Base-by-base conservation (phyloP, 2,329 filamentous ascomycete genomes). In the Epichloe festucae region DNA sequence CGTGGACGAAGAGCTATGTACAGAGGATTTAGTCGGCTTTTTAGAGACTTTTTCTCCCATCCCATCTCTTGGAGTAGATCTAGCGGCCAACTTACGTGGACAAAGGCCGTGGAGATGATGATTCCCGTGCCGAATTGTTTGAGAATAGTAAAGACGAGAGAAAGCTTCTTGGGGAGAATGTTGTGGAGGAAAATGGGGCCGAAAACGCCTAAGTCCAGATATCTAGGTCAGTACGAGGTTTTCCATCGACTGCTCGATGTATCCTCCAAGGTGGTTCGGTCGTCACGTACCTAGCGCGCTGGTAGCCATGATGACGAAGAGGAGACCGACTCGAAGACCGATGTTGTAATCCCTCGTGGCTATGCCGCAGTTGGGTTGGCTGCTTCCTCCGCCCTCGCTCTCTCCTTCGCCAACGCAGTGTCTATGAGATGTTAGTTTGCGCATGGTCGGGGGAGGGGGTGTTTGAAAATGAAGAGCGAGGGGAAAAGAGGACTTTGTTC, bases 111-210 rank as follows among this genome's bases (percentile, higher is more conserved):
- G 0, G 84, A 79, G 41, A 87, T 77, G 63, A 88, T 81, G 56
- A 87, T 78, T 12, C 84, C 84, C 0, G 84, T 87, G 3, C 84
- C 84, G 57, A 87, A 87, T 58, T 85, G 85, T 66, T 87, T 86
- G 52, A 89, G 69, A 4, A 84, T 62, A 4, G 79, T 77, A 58
- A 87, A 81, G 11, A 78, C 59, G 5, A 76, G 52, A 49, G 69
- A 65, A 12, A 71, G 60, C 50, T 72, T 75, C 35, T 71, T 65
- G 4, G 77, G 74, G 46, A 82, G 74, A 51, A 82, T 73, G 12
- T 73, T 75, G 3, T 75, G 72, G 21, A 86, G 68, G 19, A 87
- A 59, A 44, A 89, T 82, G 0, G 86, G 86, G 0, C 71, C 69
- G 60, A 84, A 86, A 15, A 87, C 84, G 49, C 73, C 71, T 71